phyloP scores from a whole-genome alignment of 345 rosid species.

The Nasturtium officinale region DNA sequence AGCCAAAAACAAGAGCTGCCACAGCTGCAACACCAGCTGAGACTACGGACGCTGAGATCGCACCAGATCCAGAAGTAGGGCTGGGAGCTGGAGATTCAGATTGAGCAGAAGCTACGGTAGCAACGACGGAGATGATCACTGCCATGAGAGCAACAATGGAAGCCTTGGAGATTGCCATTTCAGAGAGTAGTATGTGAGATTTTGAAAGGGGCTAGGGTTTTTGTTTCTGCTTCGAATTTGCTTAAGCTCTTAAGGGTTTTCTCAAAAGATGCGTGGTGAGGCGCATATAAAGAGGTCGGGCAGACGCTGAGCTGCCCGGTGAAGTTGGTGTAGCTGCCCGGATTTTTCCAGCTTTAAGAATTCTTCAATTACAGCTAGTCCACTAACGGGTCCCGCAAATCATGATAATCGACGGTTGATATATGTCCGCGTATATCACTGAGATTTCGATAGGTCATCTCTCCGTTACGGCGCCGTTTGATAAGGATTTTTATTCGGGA shows the following conservation, averaged over 20 bases:
- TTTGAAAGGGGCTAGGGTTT: not conserved
- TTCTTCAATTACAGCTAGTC: conserved; percentile 36
- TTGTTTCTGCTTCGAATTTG: not conserved
- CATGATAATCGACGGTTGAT: conserved; percentile 23
- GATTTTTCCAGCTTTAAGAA: conserved; percentile 42
- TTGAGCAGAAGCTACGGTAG: conserved; percentile 49
- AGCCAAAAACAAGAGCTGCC: conserved; percentile 51
- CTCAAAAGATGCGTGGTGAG: not conserved
- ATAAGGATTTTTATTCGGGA: conserved; percentile 19
- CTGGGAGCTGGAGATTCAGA: conserved; percentile 62
- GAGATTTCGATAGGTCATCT: conserved; percentile 36
- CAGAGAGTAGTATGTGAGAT: not conserved
- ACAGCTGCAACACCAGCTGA: conserved; percentile 48
- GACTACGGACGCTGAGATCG: conserved; percentile 48
- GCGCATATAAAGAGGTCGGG: conserved; percentile 41
- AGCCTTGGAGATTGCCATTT: conserved; percentile 54
- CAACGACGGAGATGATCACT: conserved; percentile 42
- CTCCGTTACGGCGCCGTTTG: conserved; percentile 39
- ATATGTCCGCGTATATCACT: conserved; percentile 4
- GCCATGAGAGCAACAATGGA: conserved; percentile 44
- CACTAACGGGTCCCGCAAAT: conserved; percentile 24
- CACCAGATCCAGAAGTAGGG: conserved; percentile 56
- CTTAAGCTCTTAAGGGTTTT: not conserved
- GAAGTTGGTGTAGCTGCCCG: conserved; percentile 41
- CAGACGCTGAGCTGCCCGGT: conserved; percentile 24